Percentiles rank a stretch among this genome's conserved stretches.
phyloP scores from a whole-genome alignment of 2,329 filamentous ascomycete species.

The Calonectria pteridis region DNA sequence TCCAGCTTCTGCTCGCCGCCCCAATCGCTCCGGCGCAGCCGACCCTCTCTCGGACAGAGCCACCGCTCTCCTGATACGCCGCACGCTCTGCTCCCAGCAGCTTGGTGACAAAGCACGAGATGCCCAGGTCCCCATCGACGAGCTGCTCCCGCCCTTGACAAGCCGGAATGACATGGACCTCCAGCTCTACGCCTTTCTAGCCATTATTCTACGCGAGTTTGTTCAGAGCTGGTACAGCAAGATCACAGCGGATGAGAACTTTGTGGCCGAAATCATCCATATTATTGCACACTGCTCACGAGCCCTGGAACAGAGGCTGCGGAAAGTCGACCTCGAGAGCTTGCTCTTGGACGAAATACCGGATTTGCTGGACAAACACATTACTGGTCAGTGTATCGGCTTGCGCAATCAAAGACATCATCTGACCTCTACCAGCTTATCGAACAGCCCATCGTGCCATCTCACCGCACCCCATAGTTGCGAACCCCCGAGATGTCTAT shows the following conservation, averaged over 20 bases:
- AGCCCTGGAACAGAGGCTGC: slow-evolving; percentile 86
- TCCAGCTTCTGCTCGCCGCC: slow-evolving; percentile 46
- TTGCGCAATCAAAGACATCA: neutral
- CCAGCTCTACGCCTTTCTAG: slow-evolving; percentile 92
- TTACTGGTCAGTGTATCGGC: slow-evolving; percentile 71
- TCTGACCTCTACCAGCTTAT: slow-evolving; percentile 69
- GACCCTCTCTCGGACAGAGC: slow-evolving; percentile 80
- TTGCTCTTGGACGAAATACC: slow-evolving; percentile 90
- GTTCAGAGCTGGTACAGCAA: slow-evolving; percentile 93
- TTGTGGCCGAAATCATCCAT: slow-evolving; percentile 88
- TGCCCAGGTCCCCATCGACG: slow-evolving; percentile 73
- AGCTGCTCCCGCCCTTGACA: slow-evolving; percentile 89
- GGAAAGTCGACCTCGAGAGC: slow-evolving; percentile 85
- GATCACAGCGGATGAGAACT: slow-evolving; percentile 90
- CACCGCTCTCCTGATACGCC: slow-evolving; percentile 85
- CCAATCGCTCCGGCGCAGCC: slow-evolving; percentile 50
- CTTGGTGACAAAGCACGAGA: slow-evolving; percentile 67
- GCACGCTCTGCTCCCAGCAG: slow-evolving; percentile 83
- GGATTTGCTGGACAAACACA: slow-evolving; percentile 82
- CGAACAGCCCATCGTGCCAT: slow-evolving; percentile 73
- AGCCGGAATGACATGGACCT: slow-evolving; percentile 95
- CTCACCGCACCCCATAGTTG: slow-evolving; percentile 69
- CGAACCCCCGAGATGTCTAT: slow-evolving; percentile 78
- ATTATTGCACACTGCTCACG: slow-evolving; percentile 93
- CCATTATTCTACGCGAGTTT: slow-evolving; percentile 90